A percentile compares a stretch with the other conserved stretches of the same genome.
phyloP scores from a whole-genome alignment of 352 stramenopile species.

The Phytopythium boreale region DNA sequence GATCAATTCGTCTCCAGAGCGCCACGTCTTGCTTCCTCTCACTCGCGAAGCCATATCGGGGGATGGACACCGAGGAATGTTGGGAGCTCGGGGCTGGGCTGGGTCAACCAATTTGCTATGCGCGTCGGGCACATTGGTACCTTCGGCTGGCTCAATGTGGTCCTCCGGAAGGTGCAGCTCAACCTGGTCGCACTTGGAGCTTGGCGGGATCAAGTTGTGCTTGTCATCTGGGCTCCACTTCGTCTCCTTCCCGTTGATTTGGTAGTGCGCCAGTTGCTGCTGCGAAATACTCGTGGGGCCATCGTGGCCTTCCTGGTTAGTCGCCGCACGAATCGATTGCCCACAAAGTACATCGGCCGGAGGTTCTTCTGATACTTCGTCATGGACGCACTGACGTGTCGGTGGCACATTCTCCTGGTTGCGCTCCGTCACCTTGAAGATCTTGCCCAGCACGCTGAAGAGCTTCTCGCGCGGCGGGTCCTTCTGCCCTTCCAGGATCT shows the following conservation, averaged over 20 bases:
- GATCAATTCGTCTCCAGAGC: neutral
- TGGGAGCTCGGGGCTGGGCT: neutral
- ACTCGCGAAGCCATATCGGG: neutral
- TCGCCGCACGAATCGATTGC: neutral
- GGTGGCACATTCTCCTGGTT: conserved; percentile 22
- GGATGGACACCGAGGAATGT: conserved; percentile 4
- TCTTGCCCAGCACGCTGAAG: conserved; percentile 67
- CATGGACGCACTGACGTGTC: neutral
- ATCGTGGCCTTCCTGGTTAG: neutral
- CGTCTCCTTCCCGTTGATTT: neutral
- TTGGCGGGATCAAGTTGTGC: neutral
- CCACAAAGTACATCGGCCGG: neutral
- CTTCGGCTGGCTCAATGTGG: too few species aligned
- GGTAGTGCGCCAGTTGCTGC: neutral
- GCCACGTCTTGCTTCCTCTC: conserved; percentile 3
- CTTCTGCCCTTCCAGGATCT: conserved; percentile 73
- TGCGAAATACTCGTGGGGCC: neutral
- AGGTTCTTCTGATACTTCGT: neutral
- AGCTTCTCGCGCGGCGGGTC: conserved; percentile 64
- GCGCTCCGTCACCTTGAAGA: conserved; percentile 67
- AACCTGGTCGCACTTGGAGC: neutral
- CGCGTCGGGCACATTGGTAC: neutral
- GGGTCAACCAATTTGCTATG: neutral
- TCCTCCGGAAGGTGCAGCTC: neutral
- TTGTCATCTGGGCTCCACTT: neutral